Conservation (phyloP, 208 protist species). For the Angomonas deanei region DNA sequence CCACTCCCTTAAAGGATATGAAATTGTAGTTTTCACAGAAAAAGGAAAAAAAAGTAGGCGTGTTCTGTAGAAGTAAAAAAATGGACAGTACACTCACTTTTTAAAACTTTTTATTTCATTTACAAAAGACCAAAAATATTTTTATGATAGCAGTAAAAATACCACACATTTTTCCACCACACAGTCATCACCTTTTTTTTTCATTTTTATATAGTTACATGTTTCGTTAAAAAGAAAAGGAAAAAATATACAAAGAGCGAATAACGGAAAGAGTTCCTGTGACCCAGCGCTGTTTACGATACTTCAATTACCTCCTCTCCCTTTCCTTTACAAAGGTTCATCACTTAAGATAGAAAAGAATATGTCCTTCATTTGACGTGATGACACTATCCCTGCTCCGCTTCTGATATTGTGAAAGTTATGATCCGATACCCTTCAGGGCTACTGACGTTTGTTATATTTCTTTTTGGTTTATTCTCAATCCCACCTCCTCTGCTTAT, state of each 20-base stretch:
- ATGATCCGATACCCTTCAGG: conserved; percentile 4
- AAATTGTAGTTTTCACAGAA: too few species aligned
- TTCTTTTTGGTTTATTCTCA: not conserved
- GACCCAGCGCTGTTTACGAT: too few species aligned
- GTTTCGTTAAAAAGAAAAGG: not conserved
- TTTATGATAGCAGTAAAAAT: too few species aligned
- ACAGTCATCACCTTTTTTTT: not conserved
- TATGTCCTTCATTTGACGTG: not conserved
- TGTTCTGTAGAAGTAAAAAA: not conserved
- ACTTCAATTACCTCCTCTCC: not conserved
- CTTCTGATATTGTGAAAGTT: not conserved
- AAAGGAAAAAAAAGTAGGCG: too few species aligned
- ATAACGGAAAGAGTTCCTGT: too few species aligned
- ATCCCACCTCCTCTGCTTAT: not conserved
- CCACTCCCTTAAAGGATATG: conserved; percentile 45
- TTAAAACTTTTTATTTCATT: not conserved
- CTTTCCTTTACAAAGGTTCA: not conserved
- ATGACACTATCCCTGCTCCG: conserved; percentile 7
- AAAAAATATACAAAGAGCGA: too few species aligned
- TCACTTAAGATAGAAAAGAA: too few species aligned
- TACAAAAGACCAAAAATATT: too few species aligned
- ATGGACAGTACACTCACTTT: not conserved
- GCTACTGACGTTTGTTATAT: not conserved
- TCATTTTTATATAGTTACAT: not conserved
- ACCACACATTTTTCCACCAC: too few species aligned